Conservation (phyloP, 371 early-diverging fungal genomes). For the Fennellomyces sp. region DNA sequence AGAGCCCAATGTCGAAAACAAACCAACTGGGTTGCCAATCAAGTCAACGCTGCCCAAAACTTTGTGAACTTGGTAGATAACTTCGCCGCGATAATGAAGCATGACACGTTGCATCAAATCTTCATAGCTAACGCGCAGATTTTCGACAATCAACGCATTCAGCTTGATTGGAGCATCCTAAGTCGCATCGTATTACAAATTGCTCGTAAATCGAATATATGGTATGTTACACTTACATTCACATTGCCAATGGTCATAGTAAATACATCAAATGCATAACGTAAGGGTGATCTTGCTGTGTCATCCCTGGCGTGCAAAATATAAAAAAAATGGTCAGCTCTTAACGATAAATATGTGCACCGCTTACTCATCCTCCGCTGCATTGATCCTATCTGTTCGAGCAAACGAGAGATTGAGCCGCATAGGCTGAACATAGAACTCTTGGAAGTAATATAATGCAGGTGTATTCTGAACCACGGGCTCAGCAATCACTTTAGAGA, state of each 20-base stretch:
- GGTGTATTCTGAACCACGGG: conserved; percentile 57
- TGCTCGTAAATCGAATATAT: neutral
- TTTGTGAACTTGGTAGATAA: conserved; percentile 82
- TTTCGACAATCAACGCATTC: conserved; percentile 83
- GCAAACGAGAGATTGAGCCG: conserved; percentile 85
- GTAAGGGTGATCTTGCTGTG: conserved; percentile 29
- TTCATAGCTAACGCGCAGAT: conserved; percentile 68
- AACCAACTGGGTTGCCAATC: conserved; percentile 90
- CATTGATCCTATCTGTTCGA: conserved; percentile 63
- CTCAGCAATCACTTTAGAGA: conserved; percentile 50
- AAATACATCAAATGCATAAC: conserved; percentile 73
- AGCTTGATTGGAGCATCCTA: conserved; percentile 83
- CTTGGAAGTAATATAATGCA: conserved; percentile 84
- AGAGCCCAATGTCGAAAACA: conserved; percentile 83
- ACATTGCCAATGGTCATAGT: conserved; percentile 92
- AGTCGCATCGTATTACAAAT: neutral
- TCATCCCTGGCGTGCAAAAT: conserved; percentile 21
- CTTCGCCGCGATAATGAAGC: conserved; percentile 76
- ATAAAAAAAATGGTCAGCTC: neutral
- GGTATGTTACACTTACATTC: conserved; percentile 52
- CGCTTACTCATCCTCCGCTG: conserved; percentile 34
- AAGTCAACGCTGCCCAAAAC: conserved; percentile 89
- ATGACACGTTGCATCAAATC: conserved; percentile 39
- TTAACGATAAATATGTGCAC: neutral
- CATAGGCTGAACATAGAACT: conserved; percentile 86